Base-by-base conservation (phyloP, 345 rosid species). In the Anastatica hierochuntica region DNA sequence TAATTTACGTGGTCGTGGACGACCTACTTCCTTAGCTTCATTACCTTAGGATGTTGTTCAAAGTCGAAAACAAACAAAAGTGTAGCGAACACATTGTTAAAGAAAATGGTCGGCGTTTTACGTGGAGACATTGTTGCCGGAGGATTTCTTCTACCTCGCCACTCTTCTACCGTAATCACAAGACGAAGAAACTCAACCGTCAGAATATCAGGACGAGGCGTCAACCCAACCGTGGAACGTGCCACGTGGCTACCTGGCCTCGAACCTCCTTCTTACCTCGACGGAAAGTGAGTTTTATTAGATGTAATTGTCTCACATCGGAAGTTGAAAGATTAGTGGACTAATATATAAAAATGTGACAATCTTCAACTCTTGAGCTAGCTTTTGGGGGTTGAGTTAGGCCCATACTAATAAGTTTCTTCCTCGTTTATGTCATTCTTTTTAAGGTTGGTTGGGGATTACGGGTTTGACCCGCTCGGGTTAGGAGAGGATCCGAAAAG, bases 201-300 rank as follows among this genome's bases (percentile, higher is more conserved):
- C 18, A 39, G 44, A 56, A 31, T 41, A 2, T n/a, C 33, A 14
- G 35, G 41, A 65, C 53, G 47, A 21, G 26, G 20, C 40, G 18
- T 56, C 42, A 48, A 35, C 27, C 53, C 58, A 42, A 51, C 53
- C 7, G 72, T 40, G 10, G 76, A 78, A 74, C 85, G 96, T 60
- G 77, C 95, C 60, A 90, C 90, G 0, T 90, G 98, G 96, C 86
- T 90, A 35, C 95, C 95, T 14, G 98, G 96, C 9, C 84, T 90
- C 6, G 86, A 84, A 61, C 85, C 96, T 64, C 90, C 96, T 9
- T 66, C 90, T 13, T 81, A 90, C 69, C 87, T 87, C 2, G 85
- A 87, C 53, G 96, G 96, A 67, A 79, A 78, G 96, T 90, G 65
- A 79, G 92, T 42, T 27, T 13, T 35, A 7, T 24, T 24, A 1